Percentiles rank a stretch among this genome's conserved stretches.
These are phyloP conservation scores for Stylonectria norvegica DNA, from an alignment of 2,329 filamentous ascomycete species.

Conservation along the genomic window DNA sequence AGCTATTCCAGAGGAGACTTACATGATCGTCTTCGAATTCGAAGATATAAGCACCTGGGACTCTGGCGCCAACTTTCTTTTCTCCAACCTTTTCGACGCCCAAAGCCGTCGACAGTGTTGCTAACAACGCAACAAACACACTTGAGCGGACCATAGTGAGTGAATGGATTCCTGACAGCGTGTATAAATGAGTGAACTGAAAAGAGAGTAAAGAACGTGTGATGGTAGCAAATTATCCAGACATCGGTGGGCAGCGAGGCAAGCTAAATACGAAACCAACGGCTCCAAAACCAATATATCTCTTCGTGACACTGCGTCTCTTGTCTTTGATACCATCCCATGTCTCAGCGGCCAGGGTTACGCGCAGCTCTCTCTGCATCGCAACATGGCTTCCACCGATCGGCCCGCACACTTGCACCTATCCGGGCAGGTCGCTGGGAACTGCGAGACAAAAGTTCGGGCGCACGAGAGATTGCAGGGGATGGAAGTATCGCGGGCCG, in stretches of 20 bases:
- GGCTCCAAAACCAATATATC: too few relatives aligned
- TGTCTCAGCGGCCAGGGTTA: too few relatives aligned
- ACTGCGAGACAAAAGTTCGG: background rate
- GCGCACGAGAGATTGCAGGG: constrained; percentile 8
- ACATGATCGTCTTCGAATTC: constrained; percentile 51
- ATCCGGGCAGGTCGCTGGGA: too few relatives aligned
- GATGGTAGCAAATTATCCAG: too few relatives aligned
- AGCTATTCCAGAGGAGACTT: too few relatives aligned
- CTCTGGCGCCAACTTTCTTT: constrained; percentile 20
- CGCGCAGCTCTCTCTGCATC: too few relatives aligned
- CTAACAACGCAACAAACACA: constrained; percentile 35
- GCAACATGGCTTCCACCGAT: too few relatives aligned
- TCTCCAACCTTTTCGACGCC: constrained; percentile 21
- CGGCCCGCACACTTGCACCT: too few relatives aligned
- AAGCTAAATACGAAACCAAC: too few relatives aligned
- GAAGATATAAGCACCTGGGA: constrained; percentile 51
- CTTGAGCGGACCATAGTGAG: constrained; percentile 35
- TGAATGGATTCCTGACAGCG: background rate
- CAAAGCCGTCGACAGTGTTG: constrained; percentile 30
- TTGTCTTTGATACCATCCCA: too few relatives aligned
- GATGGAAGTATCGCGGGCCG: background rate
- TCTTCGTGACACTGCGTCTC: too few relatives aligned
- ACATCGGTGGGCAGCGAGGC: too few relatives aligned
- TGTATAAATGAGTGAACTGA: background rate
- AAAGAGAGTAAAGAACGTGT: background rate